phyloP scores from a whole-genome alignment of 179 eudicot genomes.

The Camellia oleifera region DNA sequence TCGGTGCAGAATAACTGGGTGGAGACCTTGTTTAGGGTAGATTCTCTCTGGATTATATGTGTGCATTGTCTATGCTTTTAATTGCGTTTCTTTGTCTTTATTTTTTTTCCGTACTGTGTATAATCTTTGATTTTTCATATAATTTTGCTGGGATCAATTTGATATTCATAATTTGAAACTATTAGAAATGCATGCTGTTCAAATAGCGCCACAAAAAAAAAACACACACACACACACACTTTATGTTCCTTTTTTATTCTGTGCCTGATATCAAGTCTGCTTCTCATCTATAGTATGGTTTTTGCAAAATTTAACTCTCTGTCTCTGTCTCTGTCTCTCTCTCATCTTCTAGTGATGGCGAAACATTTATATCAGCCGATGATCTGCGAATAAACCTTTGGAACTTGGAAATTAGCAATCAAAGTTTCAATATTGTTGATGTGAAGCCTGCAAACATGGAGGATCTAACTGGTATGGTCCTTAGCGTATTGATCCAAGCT shows the following conservation, averaged over 20 bases:
- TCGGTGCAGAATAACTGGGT: background rate
- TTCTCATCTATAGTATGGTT: background rate
- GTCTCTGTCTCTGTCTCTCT: background rate
- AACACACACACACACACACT: background rate
- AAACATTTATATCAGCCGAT: constrained; percentile 97
- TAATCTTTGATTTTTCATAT: background rate
- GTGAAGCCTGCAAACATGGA: constrained; percentile 98
- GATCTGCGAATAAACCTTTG: constrained; percentile 95
- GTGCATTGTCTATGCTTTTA: background rate
- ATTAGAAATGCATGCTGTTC: background rate
- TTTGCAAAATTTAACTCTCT: background rate
- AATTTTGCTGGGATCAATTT: background rate
- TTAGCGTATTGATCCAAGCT: background rate
- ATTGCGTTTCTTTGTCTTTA: background rate
- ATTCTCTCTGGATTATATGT: constrained; percentile 4
- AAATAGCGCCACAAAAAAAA: background rate
- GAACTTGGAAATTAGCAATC: constrained; percentile 95
- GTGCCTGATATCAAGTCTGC: background rate
- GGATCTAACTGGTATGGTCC: constrained; percentile 79
- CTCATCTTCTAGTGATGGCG: constrained; percentile 71
- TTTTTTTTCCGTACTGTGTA: background rate
- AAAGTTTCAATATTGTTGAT: constrained; percentile 97
- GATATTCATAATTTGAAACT: background rate
- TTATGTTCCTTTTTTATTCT: background rate
- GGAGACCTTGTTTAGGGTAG: background rate